Conservation (phyloP, 805 yeast species). For the Diddensiella santjacobensis region DNA sequence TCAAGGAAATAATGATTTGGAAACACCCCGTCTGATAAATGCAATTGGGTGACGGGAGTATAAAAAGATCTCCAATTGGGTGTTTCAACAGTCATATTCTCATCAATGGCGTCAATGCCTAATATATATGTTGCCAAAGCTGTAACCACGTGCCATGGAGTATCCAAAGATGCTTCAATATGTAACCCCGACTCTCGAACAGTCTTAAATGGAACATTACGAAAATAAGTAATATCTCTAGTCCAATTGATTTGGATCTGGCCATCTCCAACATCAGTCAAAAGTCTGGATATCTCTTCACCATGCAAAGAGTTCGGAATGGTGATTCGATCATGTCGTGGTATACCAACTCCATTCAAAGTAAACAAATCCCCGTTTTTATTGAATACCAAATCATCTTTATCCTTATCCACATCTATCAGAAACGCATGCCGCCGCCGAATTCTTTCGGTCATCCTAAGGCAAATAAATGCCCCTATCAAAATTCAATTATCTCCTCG, state of each 20-base stretch:
- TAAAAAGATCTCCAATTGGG: slow-evolving; percentile 21
- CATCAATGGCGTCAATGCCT: background rate
- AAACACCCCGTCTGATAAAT: slow-evolving; percentile 5
- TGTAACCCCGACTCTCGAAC: slow-evolving; percentile 27
- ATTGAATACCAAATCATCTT: background rate
- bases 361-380: background rate
- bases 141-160: slow-evolving; percentile 13
- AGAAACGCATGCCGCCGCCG: slow-evolving; percentile 21
- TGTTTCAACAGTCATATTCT: slow-evolving; percentile 13
- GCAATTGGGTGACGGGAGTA: slow-evolving; percentile 7
- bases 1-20: background rate
- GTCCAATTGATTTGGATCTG: slow-evolving; percentile 21
- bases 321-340: slow-evolving; percentile 21
- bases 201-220: slow-evolving; percentile 25
- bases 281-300: background rate
- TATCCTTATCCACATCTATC: slow-evolving; percentile 9
- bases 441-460: slow-evolving; percentile 9
- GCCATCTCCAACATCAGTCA: background rate
- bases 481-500: too few species aligned
- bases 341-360: slow-evolving; percentile 2
- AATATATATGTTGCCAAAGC: background rate
- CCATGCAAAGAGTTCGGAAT: slow-evolving; percentile 10
- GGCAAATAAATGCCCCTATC: too few species aligned
- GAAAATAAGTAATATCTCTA: slow-evolving; percentile 13
- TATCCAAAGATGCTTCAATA: slow-evolving; percentile 29